phyloP scores from a whole-genome alignment of 179 eudicot species.

The Beta macrorhiza region DNA sequence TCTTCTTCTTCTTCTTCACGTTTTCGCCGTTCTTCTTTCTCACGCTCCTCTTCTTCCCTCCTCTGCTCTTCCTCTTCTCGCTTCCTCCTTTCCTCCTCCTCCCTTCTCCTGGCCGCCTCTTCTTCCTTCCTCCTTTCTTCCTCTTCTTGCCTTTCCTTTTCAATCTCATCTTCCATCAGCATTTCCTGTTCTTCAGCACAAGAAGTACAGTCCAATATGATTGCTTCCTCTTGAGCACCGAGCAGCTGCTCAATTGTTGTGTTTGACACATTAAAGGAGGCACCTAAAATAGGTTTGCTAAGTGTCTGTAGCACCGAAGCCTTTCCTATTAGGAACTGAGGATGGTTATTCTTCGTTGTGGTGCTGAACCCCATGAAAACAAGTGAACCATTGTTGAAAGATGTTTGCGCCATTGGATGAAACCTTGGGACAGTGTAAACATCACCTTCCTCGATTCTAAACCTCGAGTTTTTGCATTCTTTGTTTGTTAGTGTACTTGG shows the following conservation, averaged over 20 bases:
- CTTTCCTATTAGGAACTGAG: constrained; percentile 67
- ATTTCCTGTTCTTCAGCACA: constrained; percentile 73
- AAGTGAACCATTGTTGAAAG: constrained; percentile 63
- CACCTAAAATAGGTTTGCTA: constrained; percentile 42
- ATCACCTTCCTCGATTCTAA: constrained; percentile 66
- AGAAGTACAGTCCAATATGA: constrained; percentile 56
- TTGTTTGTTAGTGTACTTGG: constrained; percentile 36
- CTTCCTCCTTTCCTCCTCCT: background rate
- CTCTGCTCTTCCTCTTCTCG: constrained; percentile 1
- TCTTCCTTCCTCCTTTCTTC: constrained; percentile 17
- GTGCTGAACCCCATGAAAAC: constrained; percentile 76
- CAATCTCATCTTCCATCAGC: constrained; percentile 44
- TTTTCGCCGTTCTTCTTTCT: too few relatives aligned
- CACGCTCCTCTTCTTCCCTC: background rate
- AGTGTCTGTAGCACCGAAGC: constrained; percentile 55
- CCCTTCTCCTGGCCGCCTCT: constrained; percentile 11
- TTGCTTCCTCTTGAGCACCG: constrained; percentile 36
- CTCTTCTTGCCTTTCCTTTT: constrained; percentile 30
- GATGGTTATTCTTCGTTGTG: constrained; percentile 43
- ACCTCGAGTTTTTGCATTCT: constrained; percentile 48
- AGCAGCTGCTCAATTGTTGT: constrained; percentile 44
- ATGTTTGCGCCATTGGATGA: constrained; percentile 68
- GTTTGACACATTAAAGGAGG: constrained; percentile 50
- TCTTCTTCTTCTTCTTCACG: too few relatives aligned
- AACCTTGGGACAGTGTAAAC: constrained; percentile 69